Evolutionary conservation across 129 eudicot genomes (phyloP), one percentile per base, ranked within the genome.

Genomic region (Silybum marianum): DNA sequence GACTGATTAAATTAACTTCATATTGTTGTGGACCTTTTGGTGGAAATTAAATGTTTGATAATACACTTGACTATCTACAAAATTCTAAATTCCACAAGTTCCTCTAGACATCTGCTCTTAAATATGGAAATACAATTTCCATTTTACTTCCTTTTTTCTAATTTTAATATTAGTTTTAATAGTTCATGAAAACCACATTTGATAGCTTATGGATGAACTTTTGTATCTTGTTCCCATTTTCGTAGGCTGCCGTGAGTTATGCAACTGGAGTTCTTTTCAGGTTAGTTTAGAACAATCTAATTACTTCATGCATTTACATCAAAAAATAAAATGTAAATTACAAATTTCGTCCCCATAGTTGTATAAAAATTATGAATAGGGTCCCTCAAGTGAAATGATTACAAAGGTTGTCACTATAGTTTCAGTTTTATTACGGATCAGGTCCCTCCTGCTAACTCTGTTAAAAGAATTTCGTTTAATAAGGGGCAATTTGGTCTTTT

Each of bases 201-300:
- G 73, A 46, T 76, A 36, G 78, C 69, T 75, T 58, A 40, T 46
- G 46, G 60, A 12, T 69, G 70, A 70, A 28, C 87, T 84, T 73
- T 74, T 79, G 75, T 54, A 70, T 78, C 44, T 69, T 86, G 16
- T 65, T 72, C 51, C 12, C 78, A 12, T 66, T 60, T 83, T 65
- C 81, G 3, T 80, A 94, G 98, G 98, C 92, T 86, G 98, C 98
- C 70, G 85, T 92, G 84, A 94, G 98, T 78, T 94, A 94, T 79
- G 93, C 90, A 60, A 80, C 84, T 9, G 98, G 98, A 84, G 96
- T 94, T 30, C 84, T 84, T 87, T 94, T 90, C 91, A 94, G 98
- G 98, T 94, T 76, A 77, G 87, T 79, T 81, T 76, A 26, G 22
- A 80, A n/a, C 62, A 26, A 51, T 84, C 24, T 12, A 22, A 54